A percentile compares a stretch with the other conserved stretches of the same genome.
phyloP scores from a whole-genome alignment of 495 filamentous ascomycete species.

The Podospora conica region DNA sequence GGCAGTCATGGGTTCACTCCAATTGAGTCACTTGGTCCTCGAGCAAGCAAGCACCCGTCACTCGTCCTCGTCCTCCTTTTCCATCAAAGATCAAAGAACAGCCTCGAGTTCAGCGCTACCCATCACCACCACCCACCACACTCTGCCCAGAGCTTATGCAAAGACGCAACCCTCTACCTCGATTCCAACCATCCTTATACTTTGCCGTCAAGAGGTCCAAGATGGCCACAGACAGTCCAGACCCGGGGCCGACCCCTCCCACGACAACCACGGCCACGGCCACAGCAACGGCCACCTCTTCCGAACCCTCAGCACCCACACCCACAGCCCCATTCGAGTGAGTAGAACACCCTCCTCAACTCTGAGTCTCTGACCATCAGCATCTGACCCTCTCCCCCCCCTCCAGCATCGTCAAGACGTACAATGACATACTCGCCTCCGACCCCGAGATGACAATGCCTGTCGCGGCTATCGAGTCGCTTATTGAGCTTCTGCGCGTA shows the following conservation, averaged over 20 bases:
- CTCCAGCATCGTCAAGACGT: constrained; percentile 48
- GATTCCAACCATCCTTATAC: constrained; percentile 14
- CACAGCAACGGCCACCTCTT: not conserved
- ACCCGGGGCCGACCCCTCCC: not conserved
- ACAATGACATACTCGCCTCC: constrained; percentile 44
- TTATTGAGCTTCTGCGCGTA: constrained; percentile 74
- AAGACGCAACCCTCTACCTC: constrained; percentile 21
- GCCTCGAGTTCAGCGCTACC: not conserved
- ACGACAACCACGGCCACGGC: not conserved
- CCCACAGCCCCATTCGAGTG: not conserved
- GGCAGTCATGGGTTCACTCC: not conserved
- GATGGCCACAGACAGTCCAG: constrained; percentile 7
- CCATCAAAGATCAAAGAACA: not conserved
- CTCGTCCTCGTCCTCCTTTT: not conserved
- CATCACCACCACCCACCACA: not conserved
- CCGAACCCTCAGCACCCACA: not conserved
- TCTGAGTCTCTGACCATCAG: constrained; percentile 1
- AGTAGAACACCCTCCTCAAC: not conserved
- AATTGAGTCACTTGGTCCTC: constrained; percentile 8
- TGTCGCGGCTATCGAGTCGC: constrained; percentile 88
- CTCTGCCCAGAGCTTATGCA: constrained; percentile 13
- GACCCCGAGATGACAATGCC: constrained; percentile 91
- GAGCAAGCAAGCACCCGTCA: no score
- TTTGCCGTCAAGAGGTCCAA: constrained; percentile 20
- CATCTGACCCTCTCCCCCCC: constrained; percentile 3